Evolutionary conservation across 1,284 basidiomycete genomes (phyloP), one percentile per base, ranked within the genome.

Genomic region (Cryptococcus sp.): DNA sequence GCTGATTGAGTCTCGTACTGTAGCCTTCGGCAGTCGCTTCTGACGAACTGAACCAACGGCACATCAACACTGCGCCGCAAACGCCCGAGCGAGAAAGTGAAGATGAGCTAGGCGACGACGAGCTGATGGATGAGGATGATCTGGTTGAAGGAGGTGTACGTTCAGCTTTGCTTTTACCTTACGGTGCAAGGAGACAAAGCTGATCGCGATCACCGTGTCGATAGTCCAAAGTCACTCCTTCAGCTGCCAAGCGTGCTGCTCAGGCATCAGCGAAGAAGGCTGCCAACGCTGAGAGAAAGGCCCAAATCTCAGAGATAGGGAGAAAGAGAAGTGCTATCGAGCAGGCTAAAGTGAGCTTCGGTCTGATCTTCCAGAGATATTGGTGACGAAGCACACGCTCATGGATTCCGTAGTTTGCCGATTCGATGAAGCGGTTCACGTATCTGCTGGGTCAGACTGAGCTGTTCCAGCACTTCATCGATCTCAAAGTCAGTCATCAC

Each of bases 391-490:
- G 47, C 42, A 27, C 27, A 23, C 22, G 20, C n/a, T 42, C 47
- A 35, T 42, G 16, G n/a, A 41, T 42, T 60, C 20, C 50, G n/a
- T 64, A 95, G 91, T 84, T 93, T 38, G 81, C 90, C n/a, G 93
- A 96, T 72, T 91, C 92, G 35, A 89, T 96, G 68, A 97, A 96
- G 78, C 88, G 92, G 15, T 97, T 96, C 76, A 91, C 90, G 8
- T 96, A 95, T 77, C 84, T 97, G 17, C 84, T 97, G 0, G 94
- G 93, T 7, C 93, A 97, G 78, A 97, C 93, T 0, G 94, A 97
- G 68, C 82, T 96, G 17, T 97, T 97, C 82, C 90, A 91, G 69
- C 93, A 96, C 76, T 97, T 97, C 70, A 90, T 95, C 8, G 91
- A 95, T 73, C 88, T 95, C 79, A 94, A 95, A 84, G 91, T 89